phyloP scores from a whole-genome alignment of 352 stramenopile species.

The Phytophthora nicotianae region DNA sequence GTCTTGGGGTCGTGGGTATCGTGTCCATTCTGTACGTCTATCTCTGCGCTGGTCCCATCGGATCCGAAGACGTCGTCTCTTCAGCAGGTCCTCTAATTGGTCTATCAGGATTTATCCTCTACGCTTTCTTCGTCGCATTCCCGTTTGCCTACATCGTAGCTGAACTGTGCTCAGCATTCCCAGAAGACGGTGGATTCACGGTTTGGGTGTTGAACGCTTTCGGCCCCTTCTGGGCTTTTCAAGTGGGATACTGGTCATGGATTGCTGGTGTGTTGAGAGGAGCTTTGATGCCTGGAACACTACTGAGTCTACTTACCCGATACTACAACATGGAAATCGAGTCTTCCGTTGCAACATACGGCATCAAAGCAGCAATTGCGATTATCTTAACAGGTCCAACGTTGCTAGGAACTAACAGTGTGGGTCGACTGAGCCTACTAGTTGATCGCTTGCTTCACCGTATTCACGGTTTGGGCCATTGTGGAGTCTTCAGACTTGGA shows the following conservation, averaged over 20 bases:
- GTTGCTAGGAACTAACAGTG: constrained; percentile 43
- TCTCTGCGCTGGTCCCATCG: constrained; percentile 40
- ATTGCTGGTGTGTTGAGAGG: constrained; percentile 65
- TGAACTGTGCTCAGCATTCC: constrained; percentile 90
- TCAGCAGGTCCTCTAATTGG: constrained; percentile 57
- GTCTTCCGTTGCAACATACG: constrained; percentile 26
- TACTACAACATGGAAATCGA: constrained; percentile 41
- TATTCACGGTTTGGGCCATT: constrained; percentile 58
- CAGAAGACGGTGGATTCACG: constrained; percentile 82
- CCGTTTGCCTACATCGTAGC: constrained; percentile 92
- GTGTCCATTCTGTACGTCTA: constrained; percentile 46
- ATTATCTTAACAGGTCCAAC: constrained; percentile 42
- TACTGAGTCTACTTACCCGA: constrained; percentile 36
- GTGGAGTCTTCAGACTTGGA: constrained; percentile 30
- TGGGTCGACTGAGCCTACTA: constrained; percentile 37
- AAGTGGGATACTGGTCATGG: constrained; percentile 83
- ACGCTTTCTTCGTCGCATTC: constrained; percentile 87
- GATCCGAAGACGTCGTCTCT: constrained; percentile 39
- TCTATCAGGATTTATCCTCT: constrained; percentile 83
- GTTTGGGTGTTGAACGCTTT: constrained; percentile 92
- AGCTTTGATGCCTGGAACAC: constrained; percentile 70
- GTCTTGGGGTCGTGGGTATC: constrained; percentile 31
- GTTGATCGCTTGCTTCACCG: constrained; percentile 46
- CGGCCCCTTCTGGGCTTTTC: constrained; percentile 84
- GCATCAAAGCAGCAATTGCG: constrained; percentile 46